Evolutionary conservation across 1,284 basidiomycete species (phyloP).

Genomic region (Schizophyllum commune): DNA sequence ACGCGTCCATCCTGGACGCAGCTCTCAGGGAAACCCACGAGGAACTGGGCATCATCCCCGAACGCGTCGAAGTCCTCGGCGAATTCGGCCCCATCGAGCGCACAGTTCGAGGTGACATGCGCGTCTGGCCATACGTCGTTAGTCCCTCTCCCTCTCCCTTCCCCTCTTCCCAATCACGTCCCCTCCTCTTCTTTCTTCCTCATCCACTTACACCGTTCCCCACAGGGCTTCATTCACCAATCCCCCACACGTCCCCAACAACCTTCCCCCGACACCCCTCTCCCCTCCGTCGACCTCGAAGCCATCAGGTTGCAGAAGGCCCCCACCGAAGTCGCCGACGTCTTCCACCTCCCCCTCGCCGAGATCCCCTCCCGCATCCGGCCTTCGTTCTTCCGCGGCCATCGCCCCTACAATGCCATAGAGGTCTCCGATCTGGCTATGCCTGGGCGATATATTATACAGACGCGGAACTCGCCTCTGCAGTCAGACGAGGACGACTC

Average conservation of each 20-base stretch:
- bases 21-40: constrained; percentile 70
- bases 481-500: constrained; percentile 18
- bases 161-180: not conserved
- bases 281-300: constrained; percentile 53
- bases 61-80: constrained; percentile 59
- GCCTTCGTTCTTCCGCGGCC: constrained; percentile 47
- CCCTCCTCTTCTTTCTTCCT: not conserved
- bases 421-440: constrained; percentile 55
- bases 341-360: constrained; percentile 62
- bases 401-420: constrained; percentile 57
- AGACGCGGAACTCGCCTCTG: constrained; percentile 9
- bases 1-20: constrained; percentile 43
- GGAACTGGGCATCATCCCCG: constrained; percentile 55
- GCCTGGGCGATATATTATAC: constrained; percentile 10
- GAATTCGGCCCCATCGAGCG: constrained; percentile 52
- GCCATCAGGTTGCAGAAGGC: constrained; percentile 39
- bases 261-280: constrained; percentile 33
- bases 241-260: constrained; percentile 12
- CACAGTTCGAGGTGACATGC: constrained; percentile 48
- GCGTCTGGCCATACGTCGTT: constrained; percentile 72
- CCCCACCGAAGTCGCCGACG: constrained; percentile 55
- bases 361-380: constrained; percentile 36
- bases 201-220: not conserved
- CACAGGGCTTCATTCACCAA: constrained; percentile 58
- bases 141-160: constrained; percentile 24